Evolutionary conservation across 2,329 filamentous ascomycete species (phyloP), one percentile per base, ranked within the genome.

Genomic region (Tothia fuscella): DNA sequence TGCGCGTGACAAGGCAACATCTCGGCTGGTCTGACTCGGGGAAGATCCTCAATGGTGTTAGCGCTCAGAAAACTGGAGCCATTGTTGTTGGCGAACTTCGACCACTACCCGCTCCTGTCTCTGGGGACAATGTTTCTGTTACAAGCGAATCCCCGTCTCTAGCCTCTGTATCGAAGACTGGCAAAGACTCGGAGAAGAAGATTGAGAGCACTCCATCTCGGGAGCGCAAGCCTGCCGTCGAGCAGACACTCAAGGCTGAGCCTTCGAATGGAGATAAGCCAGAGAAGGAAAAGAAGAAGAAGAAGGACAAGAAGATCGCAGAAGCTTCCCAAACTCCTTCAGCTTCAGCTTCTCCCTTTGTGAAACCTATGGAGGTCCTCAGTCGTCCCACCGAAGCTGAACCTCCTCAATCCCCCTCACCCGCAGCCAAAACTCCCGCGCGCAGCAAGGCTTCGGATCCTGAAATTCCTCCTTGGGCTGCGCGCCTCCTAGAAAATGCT

Each of bases 21-120:
- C 70, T 98, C 37, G 91, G 93, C 22, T 96, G 88, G 88, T 82
- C 80, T 51, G 76, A 78, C 51, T 85, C 95, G 47, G 89, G 87
- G 62, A 93, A 93, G 67, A 83, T 93, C 41, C 68, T 94, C 29
- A 68, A 80, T 41, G 72, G 82, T 0, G 75, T 91, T 29, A 79
- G 93, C 59, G 88, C 85, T 2, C 70, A 85, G 33, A 70, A 80
- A 41, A 72, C 77, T 42, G 85, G 83, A 6, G 65, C 82, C 21
- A 83, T 94, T 45, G 76, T 76, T 30, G 80, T 94, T 39, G 72
- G 76, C 25, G 80, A 84, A 53, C 70, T 94, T 13, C 45, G 49
- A 51, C 33, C 34, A 19, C 33, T 38, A 21, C 41, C 41, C 6
- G 17, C 16, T 21, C 20, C 28, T 19, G 17, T 43, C 25, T 21